Base-by-base conservation (phyloP, 2,329 filamentous ascomycete genomes). In the Chaetomiaceae sp. region DNA sequence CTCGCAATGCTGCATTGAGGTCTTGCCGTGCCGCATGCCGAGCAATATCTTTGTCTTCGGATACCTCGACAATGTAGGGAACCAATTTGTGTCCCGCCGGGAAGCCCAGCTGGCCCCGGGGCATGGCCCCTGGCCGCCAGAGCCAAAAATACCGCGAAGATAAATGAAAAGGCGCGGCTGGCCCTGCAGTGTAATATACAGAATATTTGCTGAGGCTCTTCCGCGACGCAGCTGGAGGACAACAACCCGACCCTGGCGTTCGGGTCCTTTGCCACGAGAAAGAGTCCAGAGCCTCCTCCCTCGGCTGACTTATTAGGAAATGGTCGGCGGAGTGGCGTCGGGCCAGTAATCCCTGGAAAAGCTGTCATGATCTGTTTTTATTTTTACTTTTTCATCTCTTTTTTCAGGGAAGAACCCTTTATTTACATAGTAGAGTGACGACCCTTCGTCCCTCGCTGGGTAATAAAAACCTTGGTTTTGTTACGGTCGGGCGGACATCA, bases 121-220 rank as follows among this genome's bases (percentile, higher is more conserved):
- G n/a, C n/a, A n/a, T 48, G 13, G 45, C 25, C 25, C 18, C 34
- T 40, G n/a, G 34, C 34, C 18, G 16, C 10, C 21, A 7, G 34
- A 7, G 27, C 48, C 48, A 43, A 50, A 50, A 50, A 50, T 43
- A 50, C 30, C 38, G n/a, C 32, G 38, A 43, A 5, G 5, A 46
- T 43, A 36, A 18, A 50, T 43, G 33, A n/a, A 30, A 29, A 5
- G 14, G 23, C 29, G 40, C 34, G 46, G 0, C 78, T 58, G 0
- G 66, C 62, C 16, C 38, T 41, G 40, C 48, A 41, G 20, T 20
- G 7, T 20, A 49, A 42, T 49, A 25, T 42, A 37, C 4, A 2
- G 20, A 16, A 29, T 36, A 43, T 50, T 37, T 27, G 20, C n/a
- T 34, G 37, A 33, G 46, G 37, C 46, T 49, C 37, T 18, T 44